phyloP scores from a whole-genome alignment of 176 grass and related monocot species.

The Guadua angustifolia region DNA sequence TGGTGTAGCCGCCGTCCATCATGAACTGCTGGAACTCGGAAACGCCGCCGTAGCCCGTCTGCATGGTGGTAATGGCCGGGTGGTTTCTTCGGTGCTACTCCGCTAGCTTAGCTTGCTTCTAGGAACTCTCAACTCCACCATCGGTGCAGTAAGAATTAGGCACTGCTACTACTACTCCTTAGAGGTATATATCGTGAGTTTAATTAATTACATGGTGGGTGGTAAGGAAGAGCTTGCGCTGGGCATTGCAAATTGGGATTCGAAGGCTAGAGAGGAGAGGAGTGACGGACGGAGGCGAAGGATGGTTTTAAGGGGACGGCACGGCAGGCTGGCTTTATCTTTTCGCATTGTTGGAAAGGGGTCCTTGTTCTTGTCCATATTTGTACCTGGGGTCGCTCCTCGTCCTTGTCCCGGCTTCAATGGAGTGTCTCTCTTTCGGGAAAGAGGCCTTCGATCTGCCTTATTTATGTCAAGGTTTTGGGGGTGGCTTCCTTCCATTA shows the following conservation, averaged over 20 bases:
- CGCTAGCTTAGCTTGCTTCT: no score
- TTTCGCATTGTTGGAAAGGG: constrained; percentile 37
- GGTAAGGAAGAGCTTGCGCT: not conserved
- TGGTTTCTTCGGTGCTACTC: no score
- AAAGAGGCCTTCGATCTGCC: no score
- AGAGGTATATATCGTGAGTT: no score
- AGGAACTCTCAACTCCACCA: not conserved
- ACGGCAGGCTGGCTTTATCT: constrained; percentile 23
- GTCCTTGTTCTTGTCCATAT: constrained; percentile 26
- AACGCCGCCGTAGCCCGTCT: constrained; percentile 80
- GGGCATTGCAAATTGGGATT: not conserved
- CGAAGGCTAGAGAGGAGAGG: not conserved
- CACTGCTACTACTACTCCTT: no score
- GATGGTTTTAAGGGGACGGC: not conserved
- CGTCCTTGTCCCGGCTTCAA: constrained; percentile 46
- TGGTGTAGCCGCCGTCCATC: constrained; percentile 61
- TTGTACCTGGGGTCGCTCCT: not conserved
- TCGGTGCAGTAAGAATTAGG: no score
- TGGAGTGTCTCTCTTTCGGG: not conserved
- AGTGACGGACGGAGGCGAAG: not conserved
- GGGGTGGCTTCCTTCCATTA: no score
- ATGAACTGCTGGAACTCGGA: constrained; percentile 92
- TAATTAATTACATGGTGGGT: no score
- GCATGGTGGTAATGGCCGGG: constrained; percentile 43
- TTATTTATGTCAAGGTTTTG: no score